Evolutionary conservation across 2,329 filamentous ascomycete species (phyloP).

Genomic region (Chrysosporium queenslandicum): DNA sequence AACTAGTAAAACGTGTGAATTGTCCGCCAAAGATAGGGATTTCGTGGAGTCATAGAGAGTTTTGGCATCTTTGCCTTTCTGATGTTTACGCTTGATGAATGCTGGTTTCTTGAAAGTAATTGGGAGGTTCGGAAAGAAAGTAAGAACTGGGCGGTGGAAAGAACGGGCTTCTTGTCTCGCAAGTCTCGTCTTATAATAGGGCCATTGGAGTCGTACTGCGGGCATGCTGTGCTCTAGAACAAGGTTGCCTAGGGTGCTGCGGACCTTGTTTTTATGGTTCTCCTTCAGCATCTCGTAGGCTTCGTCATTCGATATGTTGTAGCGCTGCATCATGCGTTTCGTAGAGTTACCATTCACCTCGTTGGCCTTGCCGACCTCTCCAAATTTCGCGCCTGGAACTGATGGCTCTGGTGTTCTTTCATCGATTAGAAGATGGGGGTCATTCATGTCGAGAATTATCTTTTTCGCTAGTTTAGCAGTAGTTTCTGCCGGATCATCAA

Average conservation of each 20-base stretch:
- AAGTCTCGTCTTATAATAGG: slow-evolving; percentile 86
- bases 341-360: slow-evolving; percentile 60
- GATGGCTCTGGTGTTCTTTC: slow-evolving; percentile 56
- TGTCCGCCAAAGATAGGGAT: slow-evolving; percentile 78
- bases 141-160: slow-evolving; percentile 72
- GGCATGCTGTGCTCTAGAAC: slow-evolving; percentile 92
- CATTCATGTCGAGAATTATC: slow-evolving; percentile 75
- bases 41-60: slow-evolving; percentile 71
- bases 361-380: slow-evolving; percentile 36
- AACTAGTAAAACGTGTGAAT: slow-evolving; percentile 74
- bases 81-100: slow-evolving; percentile 67
- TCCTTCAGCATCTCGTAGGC: slow-evolving; percentile 93
- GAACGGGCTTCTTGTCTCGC: slow-evolving; percentile 61
- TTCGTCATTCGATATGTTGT: slow-evolving; percentile 93
- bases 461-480: slow-evolving; percentile 65
- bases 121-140: slow-evolving; percentile 58
- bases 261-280: slow-evolving; percentile 91
- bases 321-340: slow-evolving; percentile 66
- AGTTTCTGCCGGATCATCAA: slow-evolving; percentile 69
- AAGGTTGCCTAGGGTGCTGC: slow-evolving; percentile 81
- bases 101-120: slow-evolving; percentile 65
- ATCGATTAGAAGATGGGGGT: slow-evolving; percentile 77
- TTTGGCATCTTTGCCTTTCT: slow-evolving; percentile 67
- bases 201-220: slow-evolving; percentile 82
- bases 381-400: slow-evolving; percentile 42